Conservation (phyloP, 2,329 filamentous ascomycete species). For the Penicillium glabrum region DNA sequence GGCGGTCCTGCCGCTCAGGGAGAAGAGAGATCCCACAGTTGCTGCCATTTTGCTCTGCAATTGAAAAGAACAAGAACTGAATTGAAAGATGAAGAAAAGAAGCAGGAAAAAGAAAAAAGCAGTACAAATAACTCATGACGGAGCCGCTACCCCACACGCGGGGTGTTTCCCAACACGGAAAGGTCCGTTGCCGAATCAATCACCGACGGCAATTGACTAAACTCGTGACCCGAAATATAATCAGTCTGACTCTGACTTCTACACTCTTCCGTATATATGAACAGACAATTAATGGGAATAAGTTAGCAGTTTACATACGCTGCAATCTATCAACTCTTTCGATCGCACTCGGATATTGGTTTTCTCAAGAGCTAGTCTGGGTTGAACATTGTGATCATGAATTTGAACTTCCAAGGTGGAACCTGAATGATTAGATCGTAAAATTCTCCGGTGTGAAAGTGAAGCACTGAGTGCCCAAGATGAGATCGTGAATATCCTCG, state of each 20-base stretch:
- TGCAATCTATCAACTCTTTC: background rate
- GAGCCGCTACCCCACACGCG: conserved; percentile 9
- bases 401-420: too few species aligned
- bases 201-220: background rate
- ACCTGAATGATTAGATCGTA: too few species aligned
- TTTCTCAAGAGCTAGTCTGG: too few species aligned
- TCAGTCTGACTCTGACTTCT: too few species aligned
- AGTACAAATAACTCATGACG: background rate
- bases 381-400: too few species aligned
- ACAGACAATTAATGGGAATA: background rate
- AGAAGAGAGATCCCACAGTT: conserved; percentile 35
- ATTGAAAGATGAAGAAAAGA: background rate
- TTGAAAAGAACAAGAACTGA: background rate
- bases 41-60: conserved; percentile 27
- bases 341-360: too few species aligned
- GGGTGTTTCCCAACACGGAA: background rate
- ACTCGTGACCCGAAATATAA: background rate
- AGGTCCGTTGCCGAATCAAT: background rate
- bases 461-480: too few species aligned
- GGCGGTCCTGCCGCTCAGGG: conserved; percentile 43
- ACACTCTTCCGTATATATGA: background rate
- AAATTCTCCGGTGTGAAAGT: too few species aligned
- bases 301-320: background rate
- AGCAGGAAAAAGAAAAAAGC: background rate
- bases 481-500: too few species aligned